A percentile compares a stretch with the other conserved stretches of the same genome.
phyloP scores from a whole-genome alignment of 2,329 filamentous ascomycete species.

The Aspergillus fijiensis region DNA sequence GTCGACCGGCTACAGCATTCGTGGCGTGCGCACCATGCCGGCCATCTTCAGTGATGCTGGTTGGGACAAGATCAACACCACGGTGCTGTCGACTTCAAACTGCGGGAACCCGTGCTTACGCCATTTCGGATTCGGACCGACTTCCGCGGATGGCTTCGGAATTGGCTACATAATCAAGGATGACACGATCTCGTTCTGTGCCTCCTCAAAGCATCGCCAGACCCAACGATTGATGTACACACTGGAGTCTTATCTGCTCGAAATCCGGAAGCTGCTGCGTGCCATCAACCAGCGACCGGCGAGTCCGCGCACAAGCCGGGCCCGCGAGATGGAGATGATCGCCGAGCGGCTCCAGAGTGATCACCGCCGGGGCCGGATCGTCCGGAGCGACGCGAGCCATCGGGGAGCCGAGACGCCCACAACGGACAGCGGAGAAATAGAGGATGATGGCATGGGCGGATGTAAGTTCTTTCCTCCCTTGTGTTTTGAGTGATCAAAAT shows the following conservation, averaged over 20 bases:
- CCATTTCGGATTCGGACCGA: conserved; percentile 95
- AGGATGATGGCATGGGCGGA: conserved; percentile 86
- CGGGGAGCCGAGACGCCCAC: conserved; percentile 59
- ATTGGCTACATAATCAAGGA: conserved; percentile 99
- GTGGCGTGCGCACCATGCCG: conserved; percentile 51
- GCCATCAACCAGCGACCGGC: conserved; percentile 61
- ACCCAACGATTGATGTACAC: conserved; percentile 87
- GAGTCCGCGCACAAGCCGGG: conserved; percentile 56
- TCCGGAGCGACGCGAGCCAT: conserved; percentile 55
- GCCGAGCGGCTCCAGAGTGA: conserved; percentile 43
- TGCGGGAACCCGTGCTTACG: conserved; percentile 93
- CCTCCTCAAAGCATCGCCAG: conserved; percentile 89
- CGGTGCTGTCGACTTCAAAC: conserved; percentile 95
- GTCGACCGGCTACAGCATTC: conserved; percentile 55
- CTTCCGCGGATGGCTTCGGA: conserved; percentile 89
- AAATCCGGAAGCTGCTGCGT: conserved; percentile 80
- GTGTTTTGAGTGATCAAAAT: not conserved
- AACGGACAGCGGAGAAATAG: conserved; percentile 69
- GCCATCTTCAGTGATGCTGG: conserved; percentile 81
- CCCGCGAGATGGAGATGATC: conserved; percentile 58
- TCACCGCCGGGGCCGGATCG: conserved; percentile 69
- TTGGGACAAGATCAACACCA: conserved; percentile 94
- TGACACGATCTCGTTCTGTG: conserved; percentile 84
- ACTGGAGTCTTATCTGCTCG: conserved; percentile 83
- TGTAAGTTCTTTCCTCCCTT: conserved; percentile 63